Base-by-base conservation (phyloP, 306 rosid genomes). In the Trifolium fragiferum region DNA sequence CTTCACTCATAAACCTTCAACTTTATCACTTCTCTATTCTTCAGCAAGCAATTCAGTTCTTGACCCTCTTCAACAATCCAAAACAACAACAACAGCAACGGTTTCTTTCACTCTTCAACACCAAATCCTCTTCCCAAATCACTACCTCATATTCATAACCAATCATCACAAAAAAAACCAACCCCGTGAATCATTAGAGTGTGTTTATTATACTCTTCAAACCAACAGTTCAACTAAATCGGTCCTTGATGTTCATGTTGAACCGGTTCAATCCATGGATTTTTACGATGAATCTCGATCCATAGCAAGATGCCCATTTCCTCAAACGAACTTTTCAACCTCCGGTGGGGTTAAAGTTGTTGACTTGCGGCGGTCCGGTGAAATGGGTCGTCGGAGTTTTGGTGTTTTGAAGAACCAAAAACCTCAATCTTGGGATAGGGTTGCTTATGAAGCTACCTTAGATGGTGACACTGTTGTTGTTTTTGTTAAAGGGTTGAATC, bases 401-500 rank as follows among this genome's bases (percentile, higher is more conserved):
- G 72, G 75, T 6, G 57, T 72, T 21, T 23, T 71, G 43, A 61
- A n/a, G 53, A 89, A 85, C 47, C 81, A 65, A 53, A 71, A 86
- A 57, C 77, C 46, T 58, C 35, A 79, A 4, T 76, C 75, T 18
- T 92, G 99, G 99, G 85, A 87, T 23, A 87, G 72, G 76, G 85
- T 92, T 62, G 98, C 84, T 15, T 95, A 95, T 46, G 99, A 95
- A 46, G 97, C 97, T 46, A 86, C 33, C 14, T 78, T 92, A 3
- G 99, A 95, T 19, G 90, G 84, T 10, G 87, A 89, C 37, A 88
- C 90, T 2, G 96, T 75, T 41, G 89, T 89, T 33, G 93, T 90
- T 59, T 95, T 95, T 64, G 92, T 80, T 7, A 95, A 95, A 79
- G 99, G 99, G 10, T 23, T 95, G 81, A 95, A 89, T 76, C 99